Evolutionary conservation across 176 grass and related monocot species (phyloP), one percentile per base, ranked within the genome.

Genomic region (Puccinellia tenuiflora): DNA sequence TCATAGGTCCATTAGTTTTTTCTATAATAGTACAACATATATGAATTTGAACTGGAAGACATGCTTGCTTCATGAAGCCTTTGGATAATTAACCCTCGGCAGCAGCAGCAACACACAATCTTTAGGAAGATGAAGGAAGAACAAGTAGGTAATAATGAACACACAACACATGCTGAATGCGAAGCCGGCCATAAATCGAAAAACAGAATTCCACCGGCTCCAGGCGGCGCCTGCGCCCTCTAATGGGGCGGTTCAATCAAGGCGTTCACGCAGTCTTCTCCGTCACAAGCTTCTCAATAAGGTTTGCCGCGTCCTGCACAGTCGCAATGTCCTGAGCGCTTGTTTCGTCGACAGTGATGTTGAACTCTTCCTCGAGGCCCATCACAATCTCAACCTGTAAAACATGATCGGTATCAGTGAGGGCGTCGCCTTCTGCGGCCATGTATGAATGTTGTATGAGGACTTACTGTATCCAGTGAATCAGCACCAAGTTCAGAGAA

Each of bases 341-440:
- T 3, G 81, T 78, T 80, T 92, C 90, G 1, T 92, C 86, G 0
- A 92, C 90, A 9, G 73, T 88, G 14, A 92, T 88, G 65, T 80
- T 85, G 67, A 92, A 92, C 60, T 77, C 67, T 53, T 92, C 86
- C 68, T 92, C 90, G 0, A 88, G 90, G 59, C 86, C 40, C 86
- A 92, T 92, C 39, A 92, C 90, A 69, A 92, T 92, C 86, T 92
- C 90, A 69, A 92, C 90, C 90, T 92, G 61, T 60, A 76, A 18
- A 22, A 24, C 20, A 79, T 50, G 37, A 25, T 59, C 40, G 5
- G 31, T 18, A 18, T 53, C 46, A 29, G n/a, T 59, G 63, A n/a
- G 15, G 18, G 0, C 1, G 18, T 37, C 64, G 3, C 18, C 18
- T 68, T 68, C 10, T 68, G 64, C 0, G 3, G 63, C 18, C 31